Evolutionary conservation across 257 asterid genomes (phyloP).

Genomic region (Buddleja alternifolia): DNA sequence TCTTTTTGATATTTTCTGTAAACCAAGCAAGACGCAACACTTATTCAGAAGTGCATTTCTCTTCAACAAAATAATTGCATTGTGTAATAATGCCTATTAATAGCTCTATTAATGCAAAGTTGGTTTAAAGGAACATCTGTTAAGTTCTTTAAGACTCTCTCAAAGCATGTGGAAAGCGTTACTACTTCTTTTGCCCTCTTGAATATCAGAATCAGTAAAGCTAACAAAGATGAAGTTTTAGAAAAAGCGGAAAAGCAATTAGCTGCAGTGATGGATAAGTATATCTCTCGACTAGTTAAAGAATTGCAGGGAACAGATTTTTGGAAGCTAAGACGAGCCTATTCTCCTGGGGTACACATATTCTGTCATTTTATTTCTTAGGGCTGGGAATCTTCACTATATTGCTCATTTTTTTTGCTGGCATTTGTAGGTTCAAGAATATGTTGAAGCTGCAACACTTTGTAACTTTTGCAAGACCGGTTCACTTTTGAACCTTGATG

Average conservation of each 20-base stretch:
- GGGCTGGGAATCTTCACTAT: no score
- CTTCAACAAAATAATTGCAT: no score
- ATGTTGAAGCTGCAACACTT: slow-evolving; percentile 93
- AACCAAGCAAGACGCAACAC: no score
- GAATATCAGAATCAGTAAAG: slow-evolving; percentile 65
- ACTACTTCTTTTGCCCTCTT: slow-evolving; percentile 15
- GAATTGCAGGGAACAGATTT: slow-evolving; percentile 89
- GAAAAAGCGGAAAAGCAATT: slow-evolving; percentile 83
- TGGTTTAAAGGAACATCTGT: no score
- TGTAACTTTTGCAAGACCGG: slow-evolving; percentile 87
- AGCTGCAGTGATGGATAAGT: slow-evolving; percentile 66
- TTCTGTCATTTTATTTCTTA: no score
- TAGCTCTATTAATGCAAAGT: no score
- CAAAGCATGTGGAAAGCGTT: slow-evolving; percentile 2
- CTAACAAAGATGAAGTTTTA: slow-evolving; percentile 75
- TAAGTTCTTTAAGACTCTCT: no score
- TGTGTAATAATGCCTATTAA: no score
- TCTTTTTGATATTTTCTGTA: no score
- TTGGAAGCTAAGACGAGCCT: slow-evolving; percentile 95
- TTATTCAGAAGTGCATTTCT: no score
- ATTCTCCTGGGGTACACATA: slow-evolving; percentile 89
- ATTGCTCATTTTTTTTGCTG: slow-evolving; percentile 28
- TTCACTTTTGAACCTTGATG: slow-evolving; percentile 70
- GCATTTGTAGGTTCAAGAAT: slow-evolving; percentile 77
- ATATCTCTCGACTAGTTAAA: slow-evolving; percentile 69